phyloP scores from a whole-genome alignment of 225 moss, liverwort and hornwort genomes.

The Ulota crispa region DNA sequence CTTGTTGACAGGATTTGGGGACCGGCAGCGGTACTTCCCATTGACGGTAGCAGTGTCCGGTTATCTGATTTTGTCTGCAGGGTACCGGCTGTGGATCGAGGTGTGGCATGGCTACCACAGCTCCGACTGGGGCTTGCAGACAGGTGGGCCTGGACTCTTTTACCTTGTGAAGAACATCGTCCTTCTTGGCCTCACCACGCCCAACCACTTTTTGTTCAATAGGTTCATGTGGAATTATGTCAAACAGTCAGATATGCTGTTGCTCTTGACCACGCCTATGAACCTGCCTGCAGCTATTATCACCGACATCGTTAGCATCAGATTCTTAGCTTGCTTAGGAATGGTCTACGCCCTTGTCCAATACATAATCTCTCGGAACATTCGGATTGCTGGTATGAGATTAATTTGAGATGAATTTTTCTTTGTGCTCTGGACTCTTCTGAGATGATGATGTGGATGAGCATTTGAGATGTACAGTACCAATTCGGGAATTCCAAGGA shows the following conservation, averaged over 20 bases:
- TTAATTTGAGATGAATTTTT: slow-evolving; percentile 59
- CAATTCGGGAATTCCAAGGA: background rate
- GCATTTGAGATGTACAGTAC: background rate
- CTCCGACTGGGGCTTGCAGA: slow-evolving; percentile 86
- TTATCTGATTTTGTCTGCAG: slow-evolving; percentile 69
- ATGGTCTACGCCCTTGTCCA: slow-evolving; percentile 75
- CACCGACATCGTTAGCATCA: slow-evolving; percentile 84
- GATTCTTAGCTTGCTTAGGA: slow-evolving; percentile 79
- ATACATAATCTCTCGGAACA: slow-evolving; percentile 79
- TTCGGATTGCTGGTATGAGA: slow-evolving; percentile 92
- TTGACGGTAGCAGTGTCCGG: slow-evolving; percentile 71
- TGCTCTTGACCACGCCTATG: slow-evolving; percentile 89
- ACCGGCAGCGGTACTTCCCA: slow-evolving; percentile 94
- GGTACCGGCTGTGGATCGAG: slow-evolving; percentile 86
- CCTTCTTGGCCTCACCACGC: slow-evolving; percentile 61
- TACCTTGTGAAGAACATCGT: slow-evolving; percentile 82
- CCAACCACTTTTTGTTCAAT: slow-evolving; percentile 93
- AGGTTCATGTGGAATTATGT: slow-evolving; percentile 97
- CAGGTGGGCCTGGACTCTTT: slow-evolving; percentile 88
- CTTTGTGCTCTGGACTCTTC: background rate
- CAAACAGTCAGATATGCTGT: slow-evolving; percentile 78
- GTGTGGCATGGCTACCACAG: slow-evolving; percentile 90
- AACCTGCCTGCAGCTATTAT: slow-evolving; percentile 96
- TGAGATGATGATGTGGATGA: background rate
- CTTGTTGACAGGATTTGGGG: slow-evolving; percentile 76